Evolutionary conservation across 306 rosid genomes (phyloP).

Genomic region (Hippophae tibetana): DNA sequence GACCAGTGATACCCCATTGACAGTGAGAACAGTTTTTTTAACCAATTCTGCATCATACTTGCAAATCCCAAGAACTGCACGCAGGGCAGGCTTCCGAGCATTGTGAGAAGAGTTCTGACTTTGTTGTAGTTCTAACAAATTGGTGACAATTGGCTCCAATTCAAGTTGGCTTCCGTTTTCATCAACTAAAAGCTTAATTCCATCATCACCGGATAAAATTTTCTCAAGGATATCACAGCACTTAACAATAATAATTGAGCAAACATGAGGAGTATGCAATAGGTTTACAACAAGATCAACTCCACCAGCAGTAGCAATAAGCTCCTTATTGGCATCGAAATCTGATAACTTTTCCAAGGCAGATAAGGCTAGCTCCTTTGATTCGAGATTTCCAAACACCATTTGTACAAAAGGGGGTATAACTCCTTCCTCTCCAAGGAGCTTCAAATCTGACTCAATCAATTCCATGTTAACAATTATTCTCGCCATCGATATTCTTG

Average conservation of each 20-base stretch:
- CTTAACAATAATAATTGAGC: constrained; percentile 31
- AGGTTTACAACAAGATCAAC: constrained; percentile 46
- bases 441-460: constrained; percentile 37
- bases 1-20: constrained; percentile 50
- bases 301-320: constrained; percentile 54
- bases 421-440: constrained; percentile 65
- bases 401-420: constrained; percentile 66
- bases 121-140: constrained; percentile 42
- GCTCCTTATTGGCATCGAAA: constrained; percentile 44
- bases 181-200: constrained; percentile 50
- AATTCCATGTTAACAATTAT: constrained; percentile 44
- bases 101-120: constrained; percentile 30
- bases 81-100: constrained; percentile 49
- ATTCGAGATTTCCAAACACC: constrained; percentile 39
- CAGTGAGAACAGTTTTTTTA: constrained; percentile 63
- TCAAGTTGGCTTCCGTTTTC: constrained; percentile 55
- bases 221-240: constrained; percentile 69
- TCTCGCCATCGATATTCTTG: constrained; percentile 50
- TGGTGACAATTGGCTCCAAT: constrained; percentile 49
- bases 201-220: constrained; percentile 41
- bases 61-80: constrained; percentile 67
- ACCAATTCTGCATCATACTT: constrained; percentile 58
- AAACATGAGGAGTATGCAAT: constrained; percentile 31
- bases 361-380: constrained; percentile 42
- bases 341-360: constrained; percentile 52